phyloP scores from a whole-genome alignment of 345 rosid genomes.

The Atalantia buxifolia region DNA sequence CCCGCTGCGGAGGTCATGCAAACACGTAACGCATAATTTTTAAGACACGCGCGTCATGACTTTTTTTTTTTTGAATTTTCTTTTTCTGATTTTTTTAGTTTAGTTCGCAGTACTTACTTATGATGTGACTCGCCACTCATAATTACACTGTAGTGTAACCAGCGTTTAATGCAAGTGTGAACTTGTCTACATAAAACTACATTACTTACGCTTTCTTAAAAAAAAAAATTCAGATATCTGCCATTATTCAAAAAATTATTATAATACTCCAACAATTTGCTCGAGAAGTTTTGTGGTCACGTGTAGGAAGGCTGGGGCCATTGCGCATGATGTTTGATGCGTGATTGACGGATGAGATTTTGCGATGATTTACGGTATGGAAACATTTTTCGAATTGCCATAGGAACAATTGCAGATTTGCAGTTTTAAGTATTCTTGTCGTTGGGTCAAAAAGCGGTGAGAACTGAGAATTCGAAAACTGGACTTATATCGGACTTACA shows the following conservation, averaged over 20 bases:
- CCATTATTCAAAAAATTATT: too few relatives aligned
- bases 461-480: too few relatives aligned
- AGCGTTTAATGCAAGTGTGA: not conserved
- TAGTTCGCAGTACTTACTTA: not conserved
- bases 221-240: too few relatives aligned
- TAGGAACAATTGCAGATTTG: too few relatives aligned
- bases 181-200: too few relatives aligned
- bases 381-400: not conserved
- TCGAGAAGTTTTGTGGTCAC: not conserved
- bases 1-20: constrained; percentile 28
- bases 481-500: too few relatives aligned
- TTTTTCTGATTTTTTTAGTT: not conserved
- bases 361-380: not conserved
- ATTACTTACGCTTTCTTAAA: too few relatives aligned
- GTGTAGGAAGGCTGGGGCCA: not conserved
- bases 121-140: not conserved
- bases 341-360: not conserved
- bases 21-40: constrained; percentile 22
- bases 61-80: not conserved
- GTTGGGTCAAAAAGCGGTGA: too few relatives aligned
- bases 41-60: constrained; percentile 8
- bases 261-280: too few relatives aligned
- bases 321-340: not conserved
- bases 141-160: not conserved
- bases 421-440: too few relatives aligned